A percentile compares a stretch with the other conserved stretches of the same genome.
These are phyloP conservation scores for Daldinia caldariorum DNA, from an alignment of 495 filamentous ascomycete genomes.

Conservation along the genomic window DNA sequence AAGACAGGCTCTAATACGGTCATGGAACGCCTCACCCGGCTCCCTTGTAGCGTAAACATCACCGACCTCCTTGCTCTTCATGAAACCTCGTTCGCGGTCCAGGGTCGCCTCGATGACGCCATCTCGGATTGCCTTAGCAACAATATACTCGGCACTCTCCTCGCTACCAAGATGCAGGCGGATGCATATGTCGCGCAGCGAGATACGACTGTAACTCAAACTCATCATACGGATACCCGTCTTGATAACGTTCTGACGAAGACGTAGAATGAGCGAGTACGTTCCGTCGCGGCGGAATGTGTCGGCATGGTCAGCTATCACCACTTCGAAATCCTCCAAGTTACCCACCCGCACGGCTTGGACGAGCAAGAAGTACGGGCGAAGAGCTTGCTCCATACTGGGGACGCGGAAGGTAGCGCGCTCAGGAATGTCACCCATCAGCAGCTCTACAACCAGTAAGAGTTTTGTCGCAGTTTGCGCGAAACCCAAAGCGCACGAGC, in stretches of 20 bases:
- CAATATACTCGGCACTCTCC: slow-evolving; percentile 98
- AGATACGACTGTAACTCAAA: slow-evolving; percentile 95
- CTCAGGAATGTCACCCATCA: slow-evolving; percentile 99
- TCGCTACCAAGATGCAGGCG: slow-evolving; percentile 91
- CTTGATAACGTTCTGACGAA: slow-evolving; percentile 99
- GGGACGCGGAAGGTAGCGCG: slow-evolving; percentile 90
- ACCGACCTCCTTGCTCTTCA: slow-evolving; percentile 96
- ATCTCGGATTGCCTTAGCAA: slow-evolving; percentile 97
- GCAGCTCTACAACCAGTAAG: slow-evolving; percentile 90
- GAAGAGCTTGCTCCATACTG: slow-evolving; percentile 82
- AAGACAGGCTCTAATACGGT: slow-evolving; percentile 90
- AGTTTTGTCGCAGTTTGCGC: slow-evolving; percentile 95
- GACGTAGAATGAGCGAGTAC: slow-evolving; percentile 91
- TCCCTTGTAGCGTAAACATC: slow-evolving; percentile 97
- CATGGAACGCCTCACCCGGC: slow-evolving; percentile 95
- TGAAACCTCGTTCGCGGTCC: slow-evolving; percentile 93
- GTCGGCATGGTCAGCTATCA: slow-evolving; percentile 78
- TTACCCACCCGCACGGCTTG: slow-evolving; percentile 96
- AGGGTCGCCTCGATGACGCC: slow-evolving; percentile 96
- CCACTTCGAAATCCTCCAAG: slow-evolving; percentile 87
- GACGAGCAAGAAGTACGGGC: slow-evolving; percentile 91
- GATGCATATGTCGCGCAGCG: slow-evolving; percentile 96
- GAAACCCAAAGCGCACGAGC: slow-evolving; percentile 87
- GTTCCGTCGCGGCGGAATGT: slow-evolving; percentile 93
- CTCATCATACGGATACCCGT: slow-evolving; percentile 99